Evolutionary conservation across 1,139 yeast genomes (phyloP).

Genomic region (Pneumocystis murina): DNA sequence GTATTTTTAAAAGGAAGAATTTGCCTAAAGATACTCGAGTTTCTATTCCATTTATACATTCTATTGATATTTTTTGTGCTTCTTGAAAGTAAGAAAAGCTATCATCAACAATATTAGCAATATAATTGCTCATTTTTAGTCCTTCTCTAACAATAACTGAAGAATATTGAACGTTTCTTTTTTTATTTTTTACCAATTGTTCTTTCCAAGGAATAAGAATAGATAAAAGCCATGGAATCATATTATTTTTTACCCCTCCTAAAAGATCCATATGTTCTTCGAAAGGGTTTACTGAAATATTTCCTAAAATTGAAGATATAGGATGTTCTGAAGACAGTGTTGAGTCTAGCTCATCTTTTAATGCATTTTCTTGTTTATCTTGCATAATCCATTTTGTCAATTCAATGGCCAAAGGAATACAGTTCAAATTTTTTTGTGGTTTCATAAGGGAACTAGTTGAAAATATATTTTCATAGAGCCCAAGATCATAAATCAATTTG

Average conservation of each 20-base stretch:
- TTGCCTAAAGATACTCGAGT: not conserved
- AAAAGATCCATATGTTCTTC: not conserved
- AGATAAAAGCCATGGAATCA: not conserved
- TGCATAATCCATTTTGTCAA: not conserved
- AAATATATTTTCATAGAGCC: slow-evolving; percentile 16
- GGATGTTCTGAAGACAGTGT: slow-evolving; percentile 14
- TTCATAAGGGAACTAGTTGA: not conserved
- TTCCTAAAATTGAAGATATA: not conserved
- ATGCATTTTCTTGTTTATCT: not conserved
- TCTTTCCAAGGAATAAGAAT: slow-evolving; percentile 4
- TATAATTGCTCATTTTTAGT: not conserved
- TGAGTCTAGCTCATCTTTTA: slow-evolving; percentile 27
- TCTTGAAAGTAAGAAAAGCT: not conserved
- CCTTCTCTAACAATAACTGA: slow-evolving; percentile 11
- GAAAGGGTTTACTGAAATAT: not conserved
- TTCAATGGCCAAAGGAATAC: not conserved
- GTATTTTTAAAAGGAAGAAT: not conserved
- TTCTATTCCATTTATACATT: not conserved
- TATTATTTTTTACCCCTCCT: slow-evolving; percentile 10
- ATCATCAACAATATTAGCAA: slow-evolving; percentile 15
- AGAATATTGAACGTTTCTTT: not conserved
- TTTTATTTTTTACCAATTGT: not conserved
- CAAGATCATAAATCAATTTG: slow-evolving; percentile 17
- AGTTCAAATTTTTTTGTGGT: not conserved
- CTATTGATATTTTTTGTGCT: not conserved